Evolutionary conservation across 2,329 filamentous ascomycete species (phyloP).

Genomic region (Coniochaeta sp.): DNA sequence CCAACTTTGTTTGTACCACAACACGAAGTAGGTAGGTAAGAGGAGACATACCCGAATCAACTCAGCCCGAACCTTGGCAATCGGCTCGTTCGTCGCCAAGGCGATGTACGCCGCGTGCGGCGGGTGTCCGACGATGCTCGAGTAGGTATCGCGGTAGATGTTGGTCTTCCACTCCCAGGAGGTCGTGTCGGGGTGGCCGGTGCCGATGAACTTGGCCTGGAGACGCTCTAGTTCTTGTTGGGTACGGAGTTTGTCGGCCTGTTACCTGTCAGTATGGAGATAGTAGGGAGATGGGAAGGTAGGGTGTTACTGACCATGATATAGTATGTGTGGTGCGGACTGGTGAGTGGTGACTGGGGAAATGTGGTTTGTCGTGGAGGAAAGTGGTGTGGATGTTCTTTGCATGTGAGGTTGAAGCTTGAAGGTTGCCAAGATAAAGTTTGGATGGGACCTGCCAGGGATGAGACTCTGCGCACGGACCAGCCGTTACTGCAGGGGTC

Average conservation of each 20-base stretch:
- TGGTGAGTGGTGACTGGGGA: not conserved
- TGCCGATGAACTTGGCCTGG: slow-evolving; percentile 92
- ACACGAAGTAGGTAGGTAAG: not conserved
- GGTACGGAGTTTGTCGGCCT: slow-evolving; percentile 96
- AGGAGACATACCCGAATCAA: slow-evolving; percentile 60
- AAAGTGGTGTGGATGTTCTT: not conserved
- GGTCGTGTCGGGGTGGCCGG: slow-evolving; percentile 91
- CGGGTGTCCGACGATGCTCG: slow-evolving; percentile 83
- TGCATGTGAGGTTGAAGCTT: no score
- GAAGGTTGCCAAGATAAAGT: no score
- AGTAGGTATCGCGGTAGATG: slow-evolving; percentile 87
- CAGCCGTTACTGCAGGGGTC: not conserved
- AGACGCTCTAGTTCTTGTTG: slow-evolving; percentile 97
- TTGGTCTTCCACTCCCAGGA: slow-evolving; percentile 98
- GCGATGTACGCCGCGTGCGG: slow-evolving; percentile 83
- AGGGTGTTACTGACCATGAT: slow-evolving; percentile 11
- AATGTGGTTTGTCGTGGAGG: no score
- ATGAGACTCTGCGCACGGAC: slow-evolving; percentile 1
- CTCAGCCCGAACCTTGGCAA: slow-evolving; percentile 70
- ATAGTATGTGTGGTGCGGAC: not conserved
- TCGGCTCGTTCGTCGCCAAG: slow-evolving; percentile 78
- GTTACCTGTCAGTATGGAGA: not conserved
- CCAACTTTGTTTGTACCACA: no score
- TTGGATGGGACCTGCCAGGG: not conserved
- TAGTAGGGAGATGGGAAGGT: not conserved